A percentile compares a stretch with the other conserved stretches of the same genome.
phyloP scores from a whole-genome alignment of 2,329 filamentous ascomycete genomes.

The Magnaporthiopsis poae region DNA sequence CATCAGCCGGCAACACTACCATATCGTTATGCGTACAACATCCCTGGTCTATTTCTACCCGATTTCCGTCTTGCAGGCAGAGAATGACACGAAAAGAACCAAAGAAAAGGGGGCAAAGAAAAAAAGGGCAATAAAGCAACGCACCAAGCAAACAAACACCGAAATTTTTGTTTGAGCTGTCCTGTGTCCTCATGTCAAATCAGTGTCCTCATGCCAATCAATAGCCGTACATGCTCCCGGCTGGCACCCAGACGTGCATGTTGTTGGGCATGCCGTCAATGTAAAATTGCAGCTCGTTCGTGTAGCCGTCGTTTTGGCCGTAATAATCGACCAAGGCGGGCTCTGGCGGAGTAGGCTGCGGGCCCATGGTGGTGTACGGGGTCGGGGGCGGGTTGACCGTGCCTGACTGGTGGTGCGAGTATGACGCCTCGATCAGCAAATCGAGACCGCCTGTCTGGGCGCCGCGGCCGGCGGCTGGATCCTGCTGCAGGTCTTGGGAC shows the following conservation, averaged over 20 bases:
- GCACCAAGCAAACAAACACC: too few species aligned
- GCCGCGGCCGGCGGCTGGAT: background rate
- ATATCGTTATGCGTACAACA: too few species aligned
- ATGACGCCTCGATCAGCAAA: slow-evolving; percentile 28
- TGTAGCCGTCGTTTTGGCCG: slow-evolving; percentile 32
- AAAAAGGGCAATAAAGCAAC: too few species aligned
- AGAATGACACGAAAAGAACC: too few species aligned
- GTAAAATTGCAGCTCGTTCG: slow-evolving; percentile 35
- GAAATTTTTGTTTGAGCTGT: background rate
- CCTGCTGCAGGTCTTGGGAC: background rate
- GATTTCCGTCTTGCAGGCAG: too few species aligned
- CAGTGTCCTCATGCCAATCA: background rate
- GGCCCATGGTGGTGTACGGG: background rate
- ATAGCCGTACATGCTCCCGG: slow-evolving; percentile 17
- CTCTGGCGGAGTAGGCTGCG: slow-evolving; percentile 3
- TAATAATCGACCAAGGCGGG: background rate
- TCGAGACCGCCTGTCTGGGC: slow-evolving; percentile 17
- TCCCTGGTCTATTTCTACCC: too few species aligned
- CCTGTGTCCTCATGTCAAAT: too few species aligned
- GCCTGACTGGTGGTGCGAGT: slow-evolving; percentile 18
- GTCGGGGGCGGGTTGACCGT: background rate
- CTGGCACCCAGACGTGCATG: slow-evolving; percentile 15
- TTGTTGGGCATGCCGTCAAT: slow-evolving; percentile 26
- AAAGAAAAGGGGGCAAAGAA: too few species aligned
- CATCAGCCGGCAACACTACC: too few species aligned